Conservation (phyloP, 2,329 filamentous ascomycete genomes). For the Orbilia blumenaviensis region DNA sequence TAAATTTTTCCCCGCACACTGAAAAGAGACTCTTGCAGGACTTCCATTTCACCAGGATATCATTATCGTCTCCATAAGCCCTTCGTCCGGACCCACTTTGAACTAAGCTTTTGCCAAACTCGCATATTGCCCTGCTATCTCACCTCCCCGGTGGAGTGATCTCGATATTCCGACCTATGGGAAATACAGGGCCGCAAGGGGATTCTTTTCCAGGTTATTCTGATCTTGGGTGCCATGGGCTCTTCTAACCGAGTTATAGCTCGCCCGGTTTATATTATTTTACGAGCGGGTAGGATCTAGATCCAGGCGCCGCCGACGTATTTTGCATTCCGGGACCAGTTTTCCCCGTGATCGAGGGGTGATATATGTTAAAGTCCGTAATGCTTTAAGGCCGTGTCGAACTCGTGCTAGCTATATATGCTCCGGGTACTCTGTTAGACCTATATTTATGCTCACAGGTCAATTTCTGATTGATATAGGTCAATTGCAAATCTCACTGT, state of each 20-base stretch:
- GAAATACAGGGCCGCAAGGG: neutral
- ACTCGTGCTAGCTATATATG: no score
- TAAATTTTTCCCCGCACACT: constrained; percentile 9
- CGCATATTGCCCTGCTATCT: neutral
- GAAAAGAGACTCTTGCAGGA: neutral
- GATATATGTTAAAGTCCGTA: neutral
- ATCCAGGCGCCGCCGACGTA: neutral
- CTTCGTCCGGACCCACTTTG: constrained; percentile 15
- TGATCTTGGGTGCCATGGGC: constrained; percentile 2
- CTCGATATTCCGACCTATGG: neutral
- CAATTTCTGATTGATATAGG: no score
- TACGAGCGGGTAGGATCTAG: neutral
- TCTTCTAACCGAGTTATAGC: neutral
- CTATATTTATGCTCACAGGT: no score
- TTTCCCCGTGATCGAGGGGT: neutral
- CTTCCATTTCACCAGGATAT: constrained; percentile 13
- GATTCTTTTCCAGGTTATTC: neutral
- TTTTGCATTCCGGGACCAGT: neutral
- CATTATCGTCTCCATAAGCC: neutral
- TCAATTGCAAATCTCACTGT: no score
- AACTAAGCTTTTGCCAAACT: constrained; percentile 13
- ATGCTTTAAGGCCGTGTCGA: no score
- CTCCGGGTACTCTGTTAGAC: no score
- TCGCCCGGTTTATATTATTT: neutral
- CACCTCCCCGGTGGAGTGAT: neutral